Conservation (phyloP, 768 basidiomycete genomes). For the Hygrocybe punicea region DNA sequence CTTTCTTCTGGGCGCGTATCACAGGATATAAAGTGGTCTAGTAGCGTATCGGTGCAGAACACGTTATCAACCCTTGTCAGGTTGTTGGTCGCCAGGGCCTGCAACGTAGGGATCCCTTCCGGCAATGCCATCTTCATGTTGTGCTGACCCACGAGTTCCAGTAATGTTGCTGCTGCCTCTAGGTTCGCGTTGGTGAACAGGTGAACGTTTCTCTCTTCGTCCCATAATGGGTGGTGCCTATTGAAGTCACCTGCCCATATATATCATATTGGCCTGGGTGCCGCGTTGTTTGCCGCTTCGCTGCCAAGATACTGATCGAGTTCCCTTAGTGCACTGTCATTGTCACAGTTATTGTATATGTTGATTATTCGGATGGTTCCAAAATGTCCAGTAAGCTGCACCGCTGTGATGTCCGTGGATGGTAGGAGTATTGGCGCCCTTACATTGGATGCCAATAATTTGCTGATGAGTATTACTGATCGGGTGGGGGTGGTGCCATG, state of each 20-base stretch:
- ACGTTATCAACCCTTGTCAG: conserved; percentile 35
- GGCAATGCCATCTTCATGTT: conserved; percentile 37
- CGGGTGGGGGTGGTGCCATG: conserved; percentile 1
- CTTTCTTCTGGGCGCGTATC: too few relatives aligned
- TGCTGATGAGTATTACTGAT: conserved; percentile 25
- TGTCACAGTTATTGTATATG: conserved; percentile 24
- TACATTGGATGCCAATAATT: conserved; percentile 9
- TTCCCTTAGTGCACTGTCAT: conserved; percentile 6
- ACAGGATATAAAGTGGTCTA: too few relatives aligned
- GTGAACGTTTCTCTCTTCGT: too few relatives aligned
- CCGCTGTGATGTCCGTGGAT: too few relatives aligned
- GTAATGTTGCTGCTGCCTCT: conserved; percentile 18
- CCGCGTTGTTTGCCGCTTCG: conserved; percentile 24
- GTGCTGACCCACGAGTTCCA: conserved; percentile 23
- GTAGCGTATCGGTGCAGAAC: too few relatives aligned
- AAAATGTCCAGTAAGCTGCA: too few relatives aligned
- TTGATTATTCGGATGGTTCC: conserved; percentile 29
- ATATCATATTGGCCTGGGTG: too few relatives aligned
- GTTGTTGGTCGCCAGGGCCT: conserved; percentile 28
- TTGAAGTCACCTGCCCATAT: too few relatives aligned
- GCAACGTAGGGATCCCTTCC: conserved; percentile 32
- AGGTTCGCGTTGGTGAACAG: conserved; percentile 31
- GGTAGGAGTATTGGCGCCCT: conserved; percentile 19
- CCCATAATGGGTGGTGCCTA: too few relatives aligned
- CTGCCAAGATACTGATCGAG: conserved; percentile 17